Evolutionary conservation across 78 protist genomes (phyloP).

Genomic region (Guillardia theta): DNA sequence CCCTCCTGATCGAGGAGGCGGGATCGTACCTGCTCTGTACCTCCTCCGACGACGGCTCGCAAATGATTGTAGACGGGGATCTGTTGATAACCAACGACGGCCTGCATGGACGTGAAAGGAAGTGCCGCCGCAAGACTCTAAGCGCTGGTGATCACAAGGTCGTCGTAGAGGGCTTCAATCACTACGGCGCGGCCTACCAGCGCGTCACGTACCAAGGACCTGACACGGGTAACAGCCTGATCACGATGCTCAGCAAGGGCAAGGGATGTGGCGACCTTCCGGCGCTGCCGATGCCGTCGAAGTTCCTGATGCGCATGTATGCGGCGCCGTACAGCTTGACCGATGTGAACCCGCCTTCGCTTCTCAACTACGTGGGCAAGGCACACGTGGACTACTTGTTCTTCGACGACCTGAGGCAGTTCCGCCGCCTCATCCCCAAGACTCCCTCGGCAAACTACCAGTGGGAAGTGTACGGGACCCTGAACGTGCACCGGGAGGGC

Average conservation of each 20-base stretch:
- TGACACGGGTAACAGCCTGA: neutral
- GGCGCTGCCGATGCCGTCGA: neutral
- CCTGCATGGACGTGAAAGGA: neutral
- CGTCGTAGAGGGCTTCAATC: neutral
- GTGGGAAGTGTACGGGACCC: neutral
- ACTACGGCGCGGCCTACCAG: neutral
- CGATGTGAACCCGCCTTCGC: neutral
- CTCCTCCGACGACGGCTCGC: slow-evolving; percentile 34
- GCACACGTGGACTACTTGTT: neutral
- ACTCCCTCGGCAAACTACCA: neutral
- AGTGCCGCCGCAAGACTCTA: neutral
- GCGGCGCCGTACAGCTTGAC: too few relatives aligned
- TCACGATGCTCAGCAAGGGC: too few relatives aligned
- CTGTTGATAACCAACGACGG: neutral
- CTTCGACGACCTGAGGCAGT: neutral
- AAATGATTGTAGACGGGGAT: neutral
- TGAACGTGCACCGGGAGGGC: neutral
- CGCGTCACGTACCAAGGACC: neutral
- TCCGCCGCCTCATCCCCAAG: neutral
- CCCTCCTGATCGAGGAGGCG: neutral
- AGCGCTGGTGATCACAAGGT: neutral
- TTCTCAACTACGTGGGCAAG: neutral
- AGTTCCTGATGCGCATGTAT: neutral
- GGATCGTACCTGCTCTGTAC: neutral
- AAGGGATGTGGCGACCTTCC: neutral